Evolutionary conservation across 2,329 filamentous ascomycete species (phyloP).

Genomic region (Microdochium paspali): DNA sequence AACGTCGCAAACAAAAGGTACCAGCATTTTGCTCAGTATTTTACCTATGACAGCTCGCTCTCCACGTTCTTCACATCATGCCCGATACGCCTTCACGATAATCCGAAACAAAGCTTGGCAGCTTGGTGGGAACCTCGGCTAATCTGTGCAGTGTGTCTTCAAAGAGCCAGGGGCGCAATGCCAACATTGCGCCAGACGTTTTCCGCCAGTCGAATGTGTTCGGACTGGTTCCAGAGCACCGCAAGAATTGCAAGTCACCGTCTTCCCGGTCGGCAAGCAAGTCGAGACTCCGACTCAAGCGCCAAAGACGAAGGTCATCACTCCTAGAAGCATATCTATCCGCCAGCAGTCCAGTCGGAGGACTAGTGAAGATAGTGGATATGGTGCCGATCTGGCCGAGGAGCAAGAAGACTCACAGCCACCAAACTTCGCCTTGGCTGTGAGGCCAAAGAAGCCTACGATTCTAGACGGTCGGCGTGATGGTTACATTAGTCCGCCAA

Average conservation of each 20-base stretch:
- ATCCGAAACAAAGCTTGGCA: no score
- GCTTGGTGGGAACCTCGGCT: background rate
- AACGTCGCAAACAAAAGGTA: conserved; percentile 9
- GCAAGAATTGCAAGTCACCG: conserved; percentile 5
- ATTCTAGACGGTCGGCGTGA: conserved; percentile 11
- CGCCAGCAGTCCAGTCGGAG: background rate
- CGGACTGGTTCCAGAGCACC: conserved; percentile 1
- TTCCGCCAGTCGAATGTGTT: conserved; percentile 7
- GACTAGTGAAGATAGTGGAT: background rate
- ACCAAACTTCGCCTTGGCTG: background rate
- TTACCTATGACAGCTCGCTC: no score
- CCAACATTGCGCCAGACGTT: conserved; percentile 9
- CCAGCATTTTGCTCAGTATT: background rate
- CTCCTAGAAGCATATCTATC: background rate
- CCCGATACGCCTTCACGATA: no score
- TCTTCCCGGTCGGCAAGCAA: conserved; percentile 4
- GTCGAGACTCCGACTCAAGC: background rate
- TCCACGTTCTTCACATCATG: no score
- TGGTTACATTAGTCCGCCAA: conserved; percentile 6
- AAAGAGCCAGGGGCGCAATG: conserved; percentile 3
- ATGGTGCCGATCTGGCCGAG: background rate
- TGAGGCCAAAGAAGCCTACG: conserved; percentile 1
- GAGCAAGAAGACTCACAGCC: background rate
- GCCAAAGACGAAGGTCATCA: background rate
- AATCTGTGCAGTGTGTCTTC: conserved; percentile 8